Base-by-base conservation (phyloP, 331 rosid genomes). In the Dryas integrifolia region DNA sequence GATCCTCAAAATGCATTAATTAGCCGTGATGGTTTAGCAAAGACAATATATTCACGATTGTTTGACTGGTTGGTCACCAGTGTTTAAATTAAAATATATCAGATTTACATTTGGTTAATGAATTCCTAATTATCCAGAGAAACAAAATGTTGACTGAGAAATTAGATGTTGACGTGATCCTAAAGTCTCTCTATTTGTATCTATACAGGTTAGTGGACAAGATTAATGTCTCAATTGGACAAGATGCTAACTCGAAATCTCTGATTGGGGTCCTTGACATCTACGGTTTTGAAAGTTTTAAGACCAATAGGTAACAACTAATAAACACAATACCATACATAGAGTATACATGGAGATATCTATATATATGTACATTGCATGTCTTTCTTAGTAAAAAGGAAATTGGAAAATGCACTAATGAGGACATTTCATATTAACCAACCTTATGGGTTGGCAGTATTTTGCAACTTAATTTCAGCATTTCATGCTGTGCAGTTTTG, bases 251-350 rank as follows among this genome's bases (percentile, higher is more conserved):
- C 67, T 95, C 99, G 39, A 95, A 88, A 78, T 85, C 84, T 73
- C 82, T 95, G 83, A 95, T 95, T 62, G 99, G 99, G 72, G 99
- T 95, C 75, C 99, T 95, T 72, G 99, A 95, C 72, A 95, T 95
- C 78, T 95, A 95, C 75, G 99, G 99, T 78, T 95, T 95, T 61
- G 99, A 95, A 86, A 95, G 98, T 86, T 95, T 95, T 82, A 95
- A 92, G 82, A 76, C 87, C 71, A 95, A 95, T 85, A 95, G 99
- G 99, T 95, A 95, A 83, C 72, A 70, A 67, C 40, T 68, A 64
- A 73, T 73, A 72, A 68, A 40, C 68, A 65, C 7, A 55, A 11
- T 44, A 26, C 18, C 14, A 7, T 5, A n/a, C 39, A 5, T 70
- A 24, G 51, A 44, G 76, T 69, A 21, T 21, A 46, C 71, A 35